Percentiles rank a stretch among this genome's conserved stretches.
Evolutionary conservation across 2,329 filamentous ascomycete genomes (phyloP).

Genomic region (Neurospora sp.): DNA sequence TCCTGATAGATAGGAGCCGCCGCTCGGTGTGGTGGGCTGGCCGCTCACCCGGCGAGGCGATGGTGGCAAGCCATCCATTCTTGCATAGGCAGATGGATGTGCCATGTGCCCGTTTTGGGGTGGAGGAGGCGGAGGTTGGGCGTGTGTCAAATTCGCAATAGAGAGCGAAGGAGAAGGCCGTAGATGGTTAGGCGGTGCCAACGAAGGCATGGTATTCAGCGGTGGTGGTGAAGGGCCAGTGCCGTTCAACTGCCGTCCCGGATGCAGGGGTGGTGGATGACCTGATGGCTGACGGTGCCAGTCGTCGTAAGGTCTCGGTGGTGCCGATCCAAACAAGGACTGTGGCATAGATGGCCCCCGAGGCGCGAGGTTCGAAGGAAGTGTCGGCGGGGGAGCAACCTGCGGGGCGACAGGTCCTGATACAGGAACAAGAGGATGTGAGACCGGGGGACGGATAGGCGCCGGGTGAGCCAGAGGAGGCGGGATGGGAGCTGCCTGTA

Average conservation of each 20-base stretch:
- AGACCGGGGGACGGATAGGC: slow-evolving; percentile 25
- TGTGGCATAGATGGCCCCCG: slow-evolving; percentile 23
- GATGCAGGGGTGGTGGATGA: slow-evolving; percentile 36
- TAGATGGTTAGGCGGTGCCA: slow-evolving; percentile 27
- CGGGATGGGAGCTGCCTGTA: slow-evolving; percentile 8
- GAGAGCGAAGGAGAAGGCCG: slow-evolving; percentile 33
- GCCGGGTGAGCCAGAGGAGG: slow-evolving; percentile 12
- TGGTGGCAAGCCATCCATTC: slow-evolving; percentile 34
- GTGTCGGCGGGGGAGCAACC: slow-evolving; percentile 14
- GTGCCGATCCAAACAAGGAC: slow-evolving; percentile 29
- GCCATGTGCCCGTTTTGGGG: slow-evolving; percentile 25
- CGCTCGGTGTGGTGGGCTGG: slow-evolving; percentile 28
- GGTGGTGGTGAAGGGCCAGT: slow-evolving; percentile 23
- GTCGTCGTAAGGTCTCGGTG: slow-evolving; percentile 30
- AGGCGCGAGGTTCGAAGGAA: slow-evolving; percentile 19
- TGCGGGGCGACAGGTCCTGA: slow-evolving; percentile 11
- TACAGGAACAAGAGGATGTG: slow-evolving; percentile 7
- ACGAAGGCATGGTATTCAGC: slow-evolving; percentile 14
- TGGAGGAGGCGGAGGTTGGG: slow-evolving; percentile 28
- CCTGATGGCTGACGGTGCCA: slow-evolving; percentile 43
- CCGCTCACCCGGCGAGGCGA: slow-evolving; percentile 38
- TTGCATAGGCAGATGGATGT: slow-evolving; percentile 22
- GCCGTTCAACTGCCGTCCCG: slow-evolving; percentile 35
- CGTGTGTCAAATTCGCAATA: slow-evolving; percentile 27
- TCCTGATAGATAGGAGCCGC: slow-evolving; percentile 28